Evolutionary conservation across 2,329 filamentous ascomycete species (phyloP), one percentile per base, ranked within the genome.

Genomic region (Mycosphaerelloides madeirae): DNA sequence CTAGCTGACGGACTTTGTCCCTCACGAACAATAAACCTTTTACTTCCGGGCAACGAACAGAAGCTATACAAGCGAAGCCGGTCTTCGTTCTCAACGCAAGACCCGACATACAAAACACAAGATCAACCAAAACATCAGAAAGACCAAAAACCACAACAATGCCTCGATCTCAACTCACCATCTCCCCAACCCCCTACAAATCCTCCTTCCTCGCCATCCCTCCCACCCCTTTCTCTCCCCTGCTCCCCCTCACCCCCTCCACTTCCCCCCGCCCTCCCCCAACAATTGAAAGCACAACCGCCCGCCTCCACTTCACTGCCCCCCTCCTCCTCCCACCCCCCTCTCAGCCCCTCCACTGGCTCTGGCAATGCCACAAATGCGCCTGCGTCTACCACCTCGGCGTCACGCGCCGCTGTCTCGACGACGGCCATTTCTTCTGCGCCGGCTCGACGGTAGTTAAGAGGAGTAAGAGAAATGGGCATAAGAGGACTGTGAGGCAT

Each of bases 361-460:
- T 73, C 28, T 79, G 76, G 76, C 66, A 68, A 50, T 78, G 76
- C 55, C 76, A 79, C 56, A 56, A 71, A 33, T 79, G 76, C 60
- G 59, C 63, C 29, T 64, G 61, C 14, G 65, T 61, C 9, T 79
- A 78, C 58, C 61, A 64, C 1, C 64, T 79, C 2, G 69, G 66
- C 15, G 69, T 68, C 2, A 79, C 76, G 0, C 68, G 72, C 0
- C 70, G 76, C 41, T 78, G 75, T 47, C 68, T 78, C 6, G 65
- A 73, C 35, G 75, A 78, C 50, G 75, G 76, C 2, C 76, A 79
- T 56, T 62, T 64, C 47, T 78, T 77, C 65, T 79, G 76, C 63
- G 62, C 71, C 3, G 74, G 75, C 48, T 68, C 57, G 1, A 71
- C 67, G 1, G 61, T 63, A 0, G 53, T 68, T 14, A 68, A 66